Evolutionary conservation across 2,329 filamentous ascomycete genomes (phyloP).

Genomic region (Bertia moriformis): DNA sequence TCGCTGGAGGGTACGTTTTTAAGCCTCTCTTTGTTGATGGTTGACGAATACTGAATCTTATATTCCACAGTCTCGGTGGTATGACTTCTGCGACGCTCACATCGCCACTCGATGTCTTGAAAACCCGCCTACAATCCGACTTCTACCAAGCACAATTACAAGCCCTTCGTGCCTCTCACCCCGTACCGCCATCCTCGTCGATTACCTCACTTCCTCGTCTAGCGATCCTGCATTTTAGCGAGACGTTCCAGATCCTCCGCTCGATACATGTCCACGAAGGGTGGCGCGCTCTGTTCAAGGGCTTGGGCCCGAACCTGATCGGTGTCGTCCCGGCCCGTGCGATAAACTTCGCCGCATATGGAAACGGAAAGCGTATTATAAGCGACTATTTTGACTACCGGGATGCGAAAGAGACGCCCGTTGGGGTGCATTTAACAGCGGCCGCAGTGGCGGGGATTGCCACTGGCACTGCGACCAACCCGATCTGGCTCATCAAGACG

Average conservation of each 20-base stretch:
- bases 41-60: constrained; percentile 2
- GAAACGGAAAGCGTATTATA: constrained; percentile 75
- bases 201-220: constrained; percentile 51
- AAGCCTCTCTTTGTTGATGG: constrained; percentile 3
- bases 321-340: constrained; percentile 79
- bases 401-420: constrained; percentile 32
- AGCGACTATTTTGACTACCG: constrained; percentile 61
- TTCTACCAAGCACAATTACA: constrained; percentile 75
- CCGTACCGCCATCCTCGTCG: constrained; percentile 36
- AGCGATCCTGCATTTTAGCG: constrained; percentile 60
- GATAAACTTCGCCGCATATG: constrained; percentile 90
- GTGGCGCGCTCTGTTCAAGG: constrained; percentile 79
- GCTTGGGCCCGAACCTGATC: constrained; percentile 75
- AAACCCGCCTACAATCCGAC: constrained; percentile 84
- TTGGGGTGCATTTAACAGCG: constrained; percentile 65
- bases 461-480: constrained; percentile 84
- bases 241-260: constrained; percentile 74
- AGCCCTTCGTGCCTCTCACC: constrained; percentile 37
- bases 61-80: constrained; percentile 54
- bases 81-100: constrained; percentile 90
- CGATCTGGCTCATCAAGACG: constrained; percentile 94
- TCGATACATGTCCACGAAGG: constrained; percentile 72
- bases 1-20: constrained; percentile 61
- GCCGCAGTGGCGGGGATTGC: constrained; percentile 68
- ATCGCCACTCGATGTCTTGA: constrained; percentile 82